Base-by-base conservation (phyloP, 2,329 filamentous ascomycete genomes). In the Ascochyta rabiei region DNA sequence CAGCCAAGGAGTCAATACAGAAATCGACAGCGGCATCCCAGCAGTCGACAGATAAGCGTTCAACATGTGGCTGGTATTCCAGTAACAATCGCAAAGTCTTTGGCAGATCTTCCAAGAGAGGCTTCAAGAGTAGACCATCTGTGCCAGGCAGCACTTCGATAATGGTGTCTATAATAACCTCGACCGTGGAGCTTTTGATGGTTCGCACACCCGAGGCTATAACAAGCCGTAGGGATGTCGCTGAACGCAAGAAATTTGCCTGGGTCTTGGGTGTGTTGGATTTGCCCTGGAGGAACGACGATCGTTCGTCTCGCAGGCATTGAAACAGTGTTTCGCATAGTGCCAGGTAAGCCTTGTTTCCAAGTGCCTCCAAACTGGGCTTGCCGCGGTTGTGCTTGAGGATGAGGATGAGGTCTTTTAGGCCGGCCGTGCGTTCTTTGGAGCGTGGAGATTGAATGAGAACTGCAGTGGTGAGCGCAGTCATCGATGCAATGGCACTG, bases 261-360 rank as follows among this genome's bases (percentile, higher is more conserved):
- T 53, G 47, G 5, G 60, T 55, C 53, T 69, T 70, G 44, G 54
- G 6, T 9, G 58, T 47, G 34, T 78, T 78, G 30, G 83, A 77
- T 46, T 77, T 76, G 51, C 78, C 82, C 57, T 79, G 81, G 23
- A 81, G 77, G 60, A 85, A 89, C 16, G 76, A 71, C 9, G 86
- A 80, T 69, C 90, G 91, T 63, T 96, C 92, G 13, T 81, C 75
- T 16, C 87, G 73, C 1, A 83, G 83, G 68, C 82, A 88, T 48
- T 84, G 82, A 69, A 97, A 96, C 2, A 98, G 78, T 1, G 85
- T 84, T 67, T 97, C 91, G 64, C 91, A 90, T 38, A 97, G 86
- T 55, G 84, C 84, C 68, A 95, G 89, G 63, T 90, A 96, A n/a
- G 84, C 84, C 70, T 89, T 90, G 70, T 96, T 91, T 40, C 83